Conservation (phyloP, 768 basidiomycete genomes). For the Leccinum sublutescens region DNA sequence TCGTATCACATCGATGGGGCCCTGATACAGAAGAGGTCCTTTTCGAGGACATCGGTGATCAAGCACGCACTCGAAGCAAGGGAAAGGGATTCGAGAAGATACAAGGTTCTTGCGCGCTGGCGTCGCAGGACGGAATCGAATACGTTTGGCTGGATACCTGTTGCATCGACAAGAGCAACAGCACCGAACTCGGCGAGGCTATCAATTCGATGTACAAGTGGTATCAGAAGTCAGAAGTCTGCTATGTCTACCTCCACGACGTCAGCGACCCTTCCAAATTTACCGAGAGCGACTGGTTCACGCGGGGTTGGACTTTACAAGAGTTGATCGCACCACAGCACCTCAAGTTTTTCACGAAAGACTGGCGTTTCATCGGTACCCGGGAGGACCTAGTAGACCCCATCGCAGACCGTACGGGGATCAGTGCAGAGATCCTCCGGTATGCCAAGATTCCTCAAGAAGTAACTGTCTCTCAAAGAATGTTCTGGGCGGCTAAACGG, state of each 20-base stretch:
- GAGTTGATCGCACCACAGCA: constrained; percentile 30
- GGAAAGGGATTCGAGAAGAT: constrained; percentile 26
- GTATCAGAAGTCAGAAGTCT: constrained; percentile 28
- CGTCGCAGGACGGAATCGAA: constrained; percentile 10
- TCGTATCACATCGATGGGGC: constrained; percentile 31
- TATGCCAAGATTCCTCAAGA: constrained; percentile 6
- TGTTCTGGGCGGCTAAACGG: constrained; percentile 29
- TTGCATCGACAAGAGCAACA: constrained; percentile 31
- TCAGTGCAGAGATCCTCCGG: constrained; percentile 17
- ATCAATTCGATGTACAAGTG: constrained; percentile 36
- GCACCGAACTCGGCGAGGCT: constrained; percentile 29
- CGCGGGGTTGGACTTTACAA: constrained; percentile 32
- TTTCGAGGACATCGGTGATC: constrained; percentile 25
- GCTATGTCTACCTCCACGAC: constrained; percentile 30
- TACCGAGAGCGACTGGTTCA: constrained; percentile 30
- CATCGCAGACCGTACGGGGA: constrained; percentile 18
- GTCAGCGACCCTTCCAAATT: constrained; percentile 17
- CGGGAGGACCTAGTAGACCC: constrained; percentile 10
- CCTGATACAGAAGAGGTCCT: constrained; percentile 21
- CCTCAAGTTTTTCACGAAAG: constrained; percentile 27
- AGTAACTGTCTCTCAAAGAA: constrained; percentile 22
- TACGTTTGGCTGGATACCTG: constrained; percentile 36
- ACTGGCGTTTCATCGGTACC: constrained; percentile 24
- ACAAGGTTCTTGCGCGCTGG: constrained; percentile 17
- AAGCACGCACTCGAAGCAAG: constrained; percentile 7